These are phyloP conservation scores for Fusarium sororula DNA, from an alignment of 2,329 filamentous ascomycete genomes.

Conservation along the genomic window DNA sequence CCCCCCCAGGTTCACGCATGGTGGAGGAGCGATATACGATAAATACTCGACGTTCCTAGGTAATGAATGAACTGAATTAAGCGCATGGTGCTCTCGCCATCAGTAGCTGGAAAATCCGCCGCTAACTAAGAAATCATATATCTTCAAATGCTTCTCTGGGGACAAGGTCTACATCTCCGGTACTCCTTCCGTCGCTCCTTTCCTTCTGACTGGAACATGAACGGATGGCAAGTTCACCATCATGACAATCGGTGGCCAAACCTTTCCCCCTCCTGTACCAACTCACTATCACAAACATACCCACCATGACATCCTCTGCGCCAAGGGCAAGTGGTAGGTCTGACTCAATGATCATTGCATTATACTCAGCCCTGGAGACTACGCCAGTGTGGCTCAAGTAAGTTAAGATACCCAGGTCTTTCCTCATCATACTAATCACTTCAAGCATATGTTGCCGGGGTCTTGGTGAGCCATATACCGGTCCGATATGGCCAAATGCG, in stretches of 20 bases:
- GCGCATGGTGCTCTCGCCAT: neutral
- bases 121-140: too few species aligned
- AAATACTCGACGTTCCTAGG: neutral
- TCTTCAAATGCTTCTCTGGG: neutral
- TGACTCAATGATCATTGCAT: neutral
- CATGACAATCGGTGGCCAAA: too few species aligned
- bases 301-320: neutral
- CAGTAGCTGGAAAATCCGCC: neutral
- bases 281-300: neutral
- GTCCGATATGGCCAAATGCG: neutral
- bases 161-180: neutral
- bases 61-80: too few species aligned
- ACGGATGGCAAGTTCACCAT: too few species aligned
- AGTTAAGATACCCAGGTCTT: rapidly evolving
- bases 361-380: too few species aligned
- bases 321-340: neutral
- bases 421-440: too few species aligned
- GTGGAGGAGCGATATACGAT: neutral
- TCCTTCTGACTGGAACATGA: neutral
- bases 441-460: neutral
- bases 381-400: neutral
- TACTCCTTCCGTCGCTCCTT: neutral
- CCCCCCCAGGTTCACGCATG: neutral
- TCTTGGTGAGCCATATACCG: neutral
- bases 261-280: neutral